Evolutionary conservation across 2,329 filamentous ascomycete genomes (phyloP), one percentile per base, ranked within the genome.

Genomic region (Cercospora sp.): DNA sequence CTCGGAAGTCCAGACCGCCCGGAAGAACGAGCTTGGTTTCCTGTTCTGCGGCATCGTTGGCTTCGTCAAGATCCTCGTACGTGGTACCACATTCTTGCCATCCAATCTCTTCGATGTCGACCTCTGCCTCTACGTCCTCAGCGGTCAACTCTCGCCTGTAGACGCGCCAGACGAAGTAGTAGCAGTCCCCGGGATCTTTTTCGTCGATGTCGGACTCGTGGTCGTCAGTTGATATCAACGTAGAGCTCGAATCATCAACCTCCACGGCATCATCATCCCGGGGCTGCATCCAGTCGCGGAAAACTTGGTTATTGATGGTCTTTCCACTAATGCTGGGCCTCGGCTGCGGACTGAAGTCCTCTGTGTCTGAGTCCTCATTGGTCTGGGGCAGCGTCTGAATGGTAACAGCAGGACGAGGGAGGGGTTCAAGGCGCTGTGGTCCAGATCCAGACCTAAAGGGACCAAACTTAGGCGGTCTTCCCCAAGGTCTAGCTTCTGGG

Each of bases 311-410:
- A 37, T 63, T 62, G 43, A 73, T 62, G 0, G 61, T 69, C 66
- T 74, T 74, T 28, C 73, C 73, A 16, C 67, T 69, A 4, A 66
- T 69, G 1, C 37, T 67, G 1, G 66, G 68, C 6, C 63, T 18
- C 12, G 49, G 59, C 43, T 45, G 63, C 12, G 37, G 13, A 10
- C 12, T 10, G 12, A 12, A 18, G 8, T 64, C 60, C 24, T 34
- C 49, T 3, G 60, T 53, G 30, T 63, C 60, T 16, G 13, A 28
- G 8, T 30, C 40, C 28, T 51, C 49, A 26, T 7, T 16, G 18
- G 13, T 2, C 9, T 18, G n/a, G 8, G n/a, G 55, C 55, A 59
- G 30, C 37, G 55, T 30, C 18, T 59, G 55, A 8, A 21, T 18
- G 10, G 3, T 9, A 30, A 21, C 28, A 59, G 9, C 24, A 32